Conservation (phyloP, 2,329 filamentous ascomycete genomes). For the Colletotrichum orchidophilum region DNA sequence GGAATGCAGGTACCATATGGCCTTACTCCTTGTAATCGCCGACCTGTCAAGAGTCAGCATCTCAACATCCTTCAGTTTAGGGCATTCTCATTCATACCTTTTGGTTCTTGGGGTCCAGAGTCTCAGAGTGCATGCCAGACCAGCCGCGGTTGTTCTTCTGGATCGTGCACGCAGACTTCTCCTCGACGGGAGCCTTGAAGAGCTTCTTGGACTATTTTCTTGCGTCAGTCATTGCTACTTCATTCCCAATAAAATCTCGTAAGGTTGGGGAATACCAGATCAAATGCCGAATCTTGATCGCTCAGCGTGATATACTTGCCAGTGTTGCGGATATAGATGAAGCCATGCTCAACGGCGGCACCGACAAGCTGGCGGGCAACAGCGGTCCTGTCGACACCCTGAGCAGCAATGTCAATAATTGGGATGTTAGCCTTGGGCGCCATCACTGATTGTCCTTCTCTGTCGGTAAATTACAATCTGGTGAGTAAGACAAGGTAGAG, state of each 20-base stretch:
- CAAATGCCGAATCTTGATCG: conserved; percentile 77
- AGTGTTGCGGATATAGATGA: conserved; percentile 86
- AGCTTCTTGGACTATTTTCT: conserved; percentile 71
- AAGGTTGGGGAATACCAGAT: conserved; percentile 64
- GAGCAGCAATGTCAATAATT: conserved; percentile 80
- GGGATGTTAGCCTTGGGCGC: conserved; percentile 67
- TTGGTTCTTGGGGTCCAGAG: conserved; percentile 84
- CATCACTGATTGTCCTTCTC: conserved; percentile 35
- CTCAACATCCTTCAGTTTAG: background rate
- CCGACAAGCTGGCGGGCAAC: conserved; percentile 77
- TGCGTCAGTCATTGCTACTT: background rate
- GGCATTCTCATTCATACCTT: conserved; percentile 59
- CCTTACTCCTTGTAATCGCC: conserved; percentile 89
- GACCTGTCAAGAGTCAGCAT: conserved; percentile 55
- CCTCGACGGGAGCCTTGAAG: conserved; percentile 74
- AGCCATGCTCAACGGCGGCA: conserved; percentile 85
- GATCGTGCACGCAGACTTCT: conserved; percentile 81
- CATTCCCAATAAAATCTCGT: background rate
- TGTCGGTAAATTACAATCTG: background rate
- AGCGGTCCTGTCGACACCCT: conserved; percentile 59
- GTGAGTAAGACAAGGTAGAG: background rate
- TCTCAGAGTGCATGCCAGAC: conserved; percentile 88
- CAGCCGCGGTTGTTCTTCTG: conserved; percentile 86
- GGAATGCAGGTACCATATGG: background rate
- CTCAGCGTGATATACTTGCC: conserved; percentile 73